Evolutionary conservation across 352 stramenopile genomes (phyloP), one percentile per base, ranked within the genome.

Genomic region (Pythium pectinolyticum): DNA sequence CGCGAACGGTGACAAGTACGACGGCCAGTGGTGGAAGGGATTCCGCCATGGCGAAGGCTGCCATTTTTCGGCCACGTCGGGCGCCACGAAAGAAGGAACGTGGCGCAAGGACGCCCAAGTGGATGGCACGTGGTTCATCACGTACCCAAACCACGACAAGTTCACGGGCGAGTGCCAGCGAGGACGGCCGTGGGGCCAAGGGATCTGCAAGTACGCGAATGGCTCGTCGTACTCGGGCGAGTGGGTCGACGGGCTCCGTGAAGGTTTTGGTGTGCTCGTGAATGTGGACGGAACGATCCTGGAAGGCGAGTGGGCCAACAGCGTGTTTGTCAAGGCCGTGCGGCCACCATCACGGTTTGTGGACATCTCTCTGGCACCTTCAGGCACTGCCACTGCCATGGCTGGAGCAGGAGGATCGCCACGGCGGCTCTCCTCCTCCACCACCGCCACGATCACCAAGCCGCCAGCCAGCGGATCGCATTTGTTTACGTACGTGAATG

Each of bases 181-280:
- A n/a, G 80, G 82, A 0, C 70, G 76, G 10, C 78, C 84, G 25
- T 89, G 80, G 80, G 84, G 84, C 11, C 71, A 86, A 57, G 95
- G 95, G 1, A 90, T 89, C 1, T 95, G 92, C 53, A 94, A 96
- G 54, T 97, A 97, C 30, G 71, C 83, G 24, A 96, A 96, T 51
- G 92, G 93, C 11, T 85, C 92, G 54, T 82, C 96, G 14, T 98
- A 97, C 63, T 91, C 82, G 2, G 95, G 95, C 0, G 59, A 70
- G 10, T 98, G 81, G 80, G 58, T 88, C 7, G 76, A 96, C 45
- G 89, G 87, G 3, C 63, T 90, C 19, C 77, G 88, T 48, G 81
- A 97, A 68, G 92, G 90, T 3, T 70, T 75, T 19, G 89, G 91
- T 15, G 70, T 88, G 19, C 89, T 80, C 56, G 68, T 89, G 5